phyloP scores from a whole-genome alignment of 371 early-diverging fungal species.

The Homolaphlyctis polyrhiza region DNA sequence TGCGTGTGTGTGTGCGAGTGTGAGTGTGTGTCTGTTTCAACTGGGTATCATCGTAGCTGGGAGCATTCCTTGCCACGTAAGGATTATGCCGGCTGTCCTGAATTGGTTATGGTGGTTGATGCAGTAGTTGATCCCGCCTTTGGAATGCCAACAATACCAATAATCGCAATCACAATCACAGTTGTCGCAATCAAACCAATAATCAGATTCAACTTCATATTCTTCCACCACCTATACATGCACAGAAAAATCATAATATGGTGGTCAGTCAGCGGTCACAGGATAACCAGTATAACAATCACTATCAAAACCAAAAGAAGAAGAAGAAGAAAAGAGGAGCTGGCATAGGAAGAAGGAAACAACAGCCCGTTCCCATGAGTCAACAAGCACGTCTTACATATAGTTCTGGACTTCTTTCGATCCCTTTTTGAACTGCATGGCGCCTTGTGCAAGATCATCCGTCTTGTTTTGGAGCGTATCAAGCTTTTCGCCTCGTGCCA shows the following conservation, averaged over 20 bases:
- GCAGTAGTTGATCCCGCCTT: too few relatives aligned
- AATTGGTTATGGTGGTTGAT: too few relatives aligned
- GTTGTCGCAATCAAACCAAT: conserved; percentile 65
- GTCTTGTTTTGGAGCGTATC: conserved; percentile 48
- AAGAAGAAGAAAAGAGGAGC: background rate
- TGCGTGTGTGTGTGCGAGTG: too few relatives aligned
- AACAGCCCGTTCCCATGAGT: background rate
- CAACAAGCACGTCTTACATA: conserved; percentile 33
- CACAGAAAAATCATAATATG: background rate
- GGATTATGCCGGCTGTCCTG: too few relatives aligned
- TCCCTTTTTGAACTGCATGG: conserved; percentile 76
- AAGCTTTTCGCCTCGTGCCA: conserved; percentile 45
- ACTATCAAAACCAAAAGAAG: background rate
- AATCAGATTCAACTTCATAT: conserved; percentile 88
- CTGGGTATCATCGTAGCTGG: too few relatives aligned
- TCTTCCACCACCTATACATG: conserved; percentile 79
- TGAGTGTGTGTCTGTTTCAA: too few relatives aligned
- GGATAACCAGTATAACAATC: background rate
- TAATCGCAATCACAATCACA: conserved; percentile 41
- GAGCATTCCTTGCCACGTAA: too few relatives aligned
- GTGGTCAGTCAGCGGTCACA: background rate
- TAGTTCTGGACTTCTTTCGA: conserved; percentile 62
- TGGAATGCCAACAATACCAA: conserved; percentile 16
- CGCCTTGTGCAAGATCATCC: conserved; percentile 76
- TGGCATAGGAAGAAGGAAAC: background rate